Conservation (phyloP, 1,139 yeast species). For the Hanseniaspora uvarum region DNA sequence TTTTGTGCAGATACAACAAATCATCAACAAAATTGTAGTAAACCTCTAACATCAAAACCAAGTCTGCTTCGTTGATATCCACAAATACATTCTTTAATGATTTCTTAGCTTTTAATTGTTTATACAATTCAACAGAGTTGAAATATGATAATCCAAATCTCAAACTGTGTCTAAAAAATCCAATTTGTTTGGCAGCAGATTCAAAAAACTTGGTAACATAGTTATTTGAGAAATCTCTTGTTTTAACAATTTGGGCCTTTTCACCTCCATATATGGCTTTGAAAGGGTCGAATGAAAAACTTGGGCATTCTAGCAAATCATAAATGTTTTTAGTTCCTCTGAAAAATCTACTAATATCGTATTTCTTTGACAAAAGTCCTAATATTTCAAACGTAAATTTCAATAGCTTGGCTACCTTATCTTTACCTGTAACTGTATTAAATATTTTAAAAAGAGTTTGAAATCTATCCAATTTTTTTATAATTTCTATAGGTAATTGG, state of each 20-base stretch:
- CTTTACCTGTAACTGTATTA: slow-evolving; percentile 54
- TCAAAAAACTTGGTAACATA: slow-evolving; percentile 18
- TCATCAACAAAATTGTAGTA: slow-evolving; percentile 60
- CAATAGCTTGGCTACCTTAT: slow-evolving; percentile 54
- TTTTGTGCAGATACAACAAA: slow-evolving; percentile 43
- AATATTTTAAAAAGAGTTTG: slow-evolving; percentile 46
- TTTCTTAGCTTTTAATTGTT: slow-evolving; percentile 21
- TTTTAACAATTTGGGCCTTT: neutral
- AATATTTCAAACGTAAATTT: slow-evolving; percentile 50
- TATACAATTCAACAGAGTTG: slow-evolving; percentile 29
- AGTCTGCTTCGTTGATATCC: slow-evolving; percentile 35
- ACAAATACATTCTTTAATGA: slow-evolving; percentile 20
- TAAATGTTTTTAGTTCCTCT: neutral
- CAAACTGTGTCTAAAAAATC: slow-evolving; percentile 51
- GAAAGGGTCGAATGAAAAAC: slow-evolving; percentile 1
- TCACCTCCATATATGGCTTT: slow-evolving; percentile 1
- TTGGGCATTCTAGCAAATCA: slow-evolving; percentile 17
- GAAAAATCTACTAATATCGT: slow-evolving; percentile 28
- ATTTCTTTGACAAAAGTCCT: slow-evolving; percentile 39
- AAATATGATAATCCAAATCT: slow-evolving; percentile 68
- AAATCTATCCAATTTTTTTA: slow-evolving; percentile 22
- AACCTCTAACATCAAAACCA: slow-evolving; percentile 44
- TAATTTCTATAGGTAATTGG: neutral
- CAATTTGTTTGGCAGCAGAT: slow-evolving; percentile 36
- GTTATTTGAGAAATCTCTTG: neutral